Base-by-base conservation (phyloP, 2,329 filamentous ascomycete species). In the Alternaria metachromatica region DNA sequence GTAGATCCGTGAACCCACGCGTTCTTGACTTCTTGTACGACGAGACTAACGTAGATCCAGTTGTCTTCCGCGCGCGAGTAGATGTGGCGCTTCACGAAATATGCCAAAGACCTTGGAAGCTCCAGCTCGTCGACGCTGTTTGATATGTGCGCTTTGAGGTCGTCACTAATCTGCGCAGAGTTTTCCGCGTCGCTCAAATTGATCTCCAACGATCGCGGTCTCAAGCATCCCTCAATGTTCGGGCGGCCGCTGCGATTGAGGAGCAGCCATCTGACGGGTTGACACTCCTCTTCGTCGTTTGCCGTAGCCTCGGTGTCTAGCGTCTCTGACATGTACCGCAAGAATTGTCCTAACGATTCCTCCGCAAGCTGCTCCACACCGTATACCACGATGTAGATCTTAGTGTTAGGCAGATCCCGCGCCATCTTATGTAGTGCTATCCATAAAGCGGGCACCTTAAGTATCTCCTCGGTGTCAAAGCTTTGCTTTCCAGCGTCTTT, bases 21-120 rank as follows among this genome's bases (percentile, higher is more conserved):
- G 44, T 73, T 73, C 57, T 70, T 72, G 13, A 73, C 48, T 55
- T 73, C 71, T 21, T 72, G 70, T 11, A 73, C 68, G 15, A 68
- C 69, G 1, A 73, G 55, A 37, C 60, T 70, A 18, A 73, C 70
- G 30, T 73, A 73, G 28, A 72, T 70, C 51, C 55, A 67, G 41
- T 73, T 72, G 37, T 69, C 67, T 44, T 72, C 67, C 3, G 70
- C 70, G 28, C 70, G 62, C 5, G 67, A 55, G 50, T 72, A 66
- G 13, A 72, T 65, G 33, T 73, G 65, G 11, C 68, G 67, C 49
- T 73, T 73, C 8, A 71, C 66, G 28, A 73, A 72, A 45, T 72
- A 73, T 11, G 64, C 65, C 43, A 73, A 50, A 15, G 68, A 66
- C 3, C 65, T 54, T 6, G 65, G 57, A 12, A 72, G 60, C 6